Base-by-base conservation (phyloP, 2,329 filamentous ascomycete genomes). In the Diplocarpon rosae region DNA sequence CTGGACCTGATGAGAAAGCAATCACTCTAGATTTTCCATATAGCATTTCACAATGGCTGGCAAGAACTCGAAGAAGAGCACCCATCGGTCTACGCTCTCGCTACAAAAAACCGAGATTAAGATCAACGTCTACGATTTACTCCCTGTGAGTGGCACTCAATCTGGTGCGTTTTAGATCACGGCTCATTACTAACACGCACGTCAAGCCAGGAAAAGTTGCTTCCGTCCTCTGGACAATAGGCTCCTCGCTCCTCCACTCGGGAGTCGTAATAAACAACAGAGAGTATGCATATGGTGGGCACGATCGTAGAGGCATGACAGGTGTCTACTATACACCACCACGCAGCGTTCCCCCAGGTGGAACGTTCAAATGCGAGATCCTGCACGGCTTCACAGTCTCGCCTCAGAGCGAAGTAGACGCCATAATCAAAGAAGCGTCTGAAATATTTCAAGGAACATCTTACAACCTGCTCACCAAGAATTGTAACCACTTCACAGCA, bases 401-500 rank as follows among this genome's bases (percentile, higher is more conserved):
- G 17, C 71, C 80, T 2, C 69, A 76, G 16, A 66, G 72, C 45
- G 85, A 92, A 63, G 81, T 92, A 53, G 79, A 87, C 42, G 60
- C 68, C 12, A 80, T 85, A 33, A 74, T 93, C 36, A 76, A 73
- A 55, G 69, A 70, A 45, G 81, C 80, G 11, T 85, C 81, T 1
- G 73, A 82, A 34, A 72, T 80, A 53, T 93, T 92, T 56, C 72
- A 79, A 45, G 86, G 86, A 17, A 79, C 79, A 0, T 74, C 75
- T 12, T 92, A 93, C 64, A 90, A 92, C 58, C 73, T 93, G 12
- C 71, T 93, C 36, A 87, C 80, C 15, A 79, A 79, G 55, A 93
- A 93, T 63, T 93, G 86, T 72, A 93, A 93, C 62, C 86, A 93
- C 62, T 93, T 93, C 62, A 90, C 85, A 2, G 78, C 78, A 15